A percentile compares a stretch with the other conserved stretches of the same genome.
phyloP scores from a whole-genome alignment of 140 eudicot genomes.

The Ambrosia hybrid region DNA sequence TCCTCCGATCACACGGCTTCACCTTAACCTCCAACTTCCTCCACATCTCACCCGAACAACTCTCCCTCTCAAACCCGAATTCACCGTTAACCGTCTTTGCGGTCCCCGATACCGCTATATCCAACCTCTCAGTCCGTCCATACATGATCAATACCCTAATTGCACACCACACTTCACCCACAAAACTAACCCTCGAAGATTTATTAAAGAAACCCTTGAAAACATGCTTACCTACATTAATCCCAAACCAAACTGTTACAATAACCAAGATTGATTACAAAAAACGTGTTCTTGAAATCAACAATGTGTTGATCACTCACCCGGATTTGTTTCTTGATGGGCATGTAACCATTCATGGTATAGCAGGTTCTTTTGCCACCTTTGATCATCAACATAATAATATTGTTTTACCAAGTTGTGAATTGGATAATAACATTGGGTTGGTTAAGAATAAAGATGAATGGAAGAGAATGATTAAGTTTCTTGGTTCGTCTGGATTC shows the following conservation, averaged over 20 bases:
- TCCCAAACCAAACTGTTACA: constrained; percentile 27
- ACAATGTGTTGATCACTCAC: constrained; percentile 60
- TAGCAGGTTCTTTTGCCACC: constrained; percentile 39
- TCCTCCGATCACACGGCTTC: constrained; percentile 61
- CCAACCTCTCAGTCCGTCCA: constrained; percentile 50
- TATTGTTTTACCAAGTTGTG: constrained; percentile 33
- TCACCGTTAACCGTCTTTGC: constrained; percentile 62
- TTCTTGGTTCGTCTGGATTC: constrained; percentile 50
- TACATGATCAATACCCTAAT: constrained; percentile 45
- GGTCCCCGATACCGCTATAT: constrained; percentile 48
- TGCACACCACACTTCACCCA: constrained; percentile 53
- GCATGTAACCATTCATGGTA: constrained; percentile 54
- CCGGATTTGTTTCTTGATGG: constrained; percentile 64
- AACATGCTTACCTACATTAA: constrained; percentile 49
- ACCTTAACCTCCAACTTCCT: constrained; percentile 61
- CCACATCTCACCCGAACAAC: constrained; percentile 61
- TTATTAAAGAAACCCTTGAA: constrained; percentile 43
- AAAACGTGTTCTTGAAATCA: constrained; percentile 46
- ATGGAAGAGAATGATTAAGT: constrained; percentile 43
- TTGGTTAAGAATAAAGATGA: constrained; percentile 28
- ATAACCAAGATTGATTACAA: constrained; percentile 45
- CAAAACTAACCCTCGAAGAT: constrained; percentile 37
- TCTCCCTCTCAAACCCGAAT: constrained; percentile 35
- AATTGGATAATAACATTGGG: background rate
- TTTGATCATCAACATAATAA: constrained; percentile 23